Evolutionary conservation across 208 protist genomes (phyloP).

Genomic region (Naegleria fowleri): DNA sequence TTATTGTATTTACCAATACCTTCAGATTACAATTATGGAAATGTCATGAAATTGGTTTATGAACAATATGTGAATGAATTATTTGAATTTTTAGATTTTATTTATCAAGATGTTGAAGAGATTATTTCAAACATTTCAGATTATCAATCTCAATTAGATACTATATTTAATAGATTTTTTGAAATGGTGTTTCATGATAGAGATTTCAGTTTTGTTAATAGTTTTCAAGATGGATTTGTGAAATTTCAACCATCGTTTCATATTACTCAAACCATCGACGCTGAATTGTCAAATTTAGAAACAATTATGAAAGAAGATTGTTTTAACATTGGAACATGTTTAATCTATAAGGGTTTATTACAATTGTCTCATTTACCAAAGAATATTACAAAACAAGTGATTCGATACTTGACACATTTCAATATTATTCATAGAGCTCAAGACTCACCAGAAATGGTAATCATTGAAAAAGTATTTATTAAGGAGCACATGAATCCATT

Average conservation of each 20-base stretch:
- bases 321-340: constrained; percentile 4
- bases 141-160: background rate
- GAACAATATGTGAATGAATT: constrained; percentile 17
- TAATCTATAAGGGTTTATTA: constrained; percentile 9
- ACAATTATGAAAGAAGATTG: background rate
- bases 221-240: background rate
- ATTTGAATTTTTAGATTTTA: constrained; percentile 20
- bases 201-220: constrained; percentile 13
- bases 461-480: constrained; percentile 6
- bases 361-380: background rate
- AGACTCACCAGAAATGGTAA: constrained; percentile 5
- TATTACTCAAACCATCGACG: background rate
- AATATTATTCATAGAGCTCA: background rate
- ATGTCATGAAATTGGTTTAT: constrained; percentile 11
- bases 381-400: constrained; percentile 15
- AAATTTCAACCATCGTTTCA: background rate
- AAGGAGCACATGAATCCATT: background rate
- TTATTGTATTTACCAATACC: background rate
- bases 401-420: background rate
- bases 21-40: background rate
- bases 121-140: background rate
- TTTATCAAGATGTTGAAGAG: background rate
- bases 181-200: background rate
- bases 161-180: constrained; percentile 20
- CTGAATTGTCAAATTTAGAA: constrained; percentile 4